These are phyloP conservation scores for Pueraria montana DNA, from an alignment of 306 rosid species.

Conservation along the genomic window DNA sequence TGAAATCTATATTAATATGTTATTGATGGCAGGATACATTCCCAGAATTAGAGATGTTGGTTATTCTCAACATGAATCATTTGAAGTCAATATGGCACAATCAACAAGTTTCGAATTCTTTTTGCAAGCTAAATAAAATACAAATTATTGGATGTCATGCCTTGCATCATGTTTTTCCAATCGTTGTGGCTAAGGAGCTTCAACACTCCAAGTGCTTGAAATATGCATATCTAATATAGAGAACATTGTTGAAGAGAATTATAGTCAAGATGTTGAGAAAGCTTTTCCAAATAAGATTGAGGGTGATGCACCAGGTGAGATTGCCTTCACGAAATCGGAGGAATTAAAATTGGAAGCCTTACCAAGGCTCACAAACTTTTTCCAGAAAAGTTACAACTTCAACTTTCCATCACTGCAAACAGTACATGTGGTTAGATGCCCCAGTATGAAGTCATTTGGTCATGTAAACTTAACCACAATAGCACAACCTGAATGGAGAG, in stretches of 20 bases:
- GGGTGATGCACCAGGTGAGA: neutral
- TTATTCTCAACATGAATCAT: neutral
- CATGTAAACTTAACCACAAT: neutral
- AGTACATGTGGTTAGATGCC: neutral
- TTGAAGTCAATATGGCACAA: neutral
- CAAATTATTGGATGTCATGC: neutral
- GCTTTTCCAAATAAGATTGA: neutral
- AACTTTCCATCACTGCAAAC: conserved; percentile 10
- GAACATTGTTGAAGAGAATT: neutral
- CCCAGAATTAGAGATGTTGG: neutral
- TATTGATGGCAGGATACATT: no score
- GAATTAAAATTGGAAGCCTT: neutral
- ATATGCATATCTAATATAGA: neutral
- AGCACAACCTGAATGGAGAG: neutral
- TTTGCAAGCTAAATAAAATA: neutral
- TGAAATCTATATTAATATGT: no score
- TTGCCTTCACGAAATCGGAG: neutral
- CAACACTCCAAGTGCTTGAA: neutral
- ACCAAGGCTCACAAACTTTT: neutral
- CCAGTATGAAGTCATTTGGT: conserved; percentile 8
- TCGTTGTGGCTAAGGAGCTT: neutral
- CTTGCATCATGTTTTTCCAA: neutral
- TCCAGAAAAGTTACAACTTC: neutral
- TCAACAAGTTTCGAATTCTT: neutral
- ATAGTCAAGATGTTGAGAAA: neutral